Evolutionary conservation across 441 rosid species (phyloP), one percentile per base, ranked within the genome.

Genomic region (Biscutella laevigata): DNA sequence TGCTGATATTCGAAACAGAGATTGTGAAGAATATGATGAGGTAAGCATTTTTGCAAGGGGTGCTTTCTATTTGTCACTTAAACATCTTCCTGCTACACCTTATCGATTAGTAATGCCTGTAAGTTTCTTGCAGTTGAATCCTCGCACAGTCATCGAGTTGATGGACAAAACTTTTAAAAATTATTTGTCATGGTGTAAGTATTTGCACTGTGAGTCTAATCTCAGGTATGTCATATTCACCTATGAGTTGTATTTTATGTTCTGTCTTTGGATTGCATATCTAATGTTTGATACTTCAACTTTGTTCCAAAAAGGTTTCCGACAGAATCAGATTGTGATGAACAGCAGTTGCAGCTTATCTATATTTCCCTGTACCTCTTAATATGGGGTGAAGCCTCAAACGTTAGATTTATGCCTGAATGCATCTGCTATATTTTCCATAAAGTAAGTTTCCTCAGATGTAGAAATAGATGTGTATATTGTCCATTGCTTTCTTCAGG

Each of bases 321-420:
- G n/a, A n/a, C n/a, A n/a, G n/a, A n/a, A 5, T 24, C 7, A 21
- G 50, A 36, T 57, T 59, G 57, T 57, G 79, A 84, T 51, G 29
- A 28, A 59, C 83, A 79, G 57, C 95, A 77, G 57, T 53, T 79
- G 39, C 74, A 73, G 66, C 95, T 94, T 63, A 72, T 94, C 68
- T 94, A 87, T 74, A 84, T 85, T 17, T 78, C 82, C 1, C 80
- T 94, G 55, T 94, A 84, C 70, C 94, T 89, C 68, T 87, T 94
- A 42, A 87, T 94, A 65, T 94, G 99, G 99, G 99, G 97, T 25
- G 99, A 94, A 77, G 95, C 99, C 67, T 94, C 99, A 66, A 94
- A 94, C 70, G 76, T 94, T 62, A 82, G 99, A 16, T 94, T 94
- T 70, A 83, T 94, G 99, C 96, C 99, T 2, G 99, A 94, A 70